Evolutionary conservation across 2,329 filamentous ascomycete genomes (phyloP).

Genomic region (Geosmithia putterillii): DNA sequence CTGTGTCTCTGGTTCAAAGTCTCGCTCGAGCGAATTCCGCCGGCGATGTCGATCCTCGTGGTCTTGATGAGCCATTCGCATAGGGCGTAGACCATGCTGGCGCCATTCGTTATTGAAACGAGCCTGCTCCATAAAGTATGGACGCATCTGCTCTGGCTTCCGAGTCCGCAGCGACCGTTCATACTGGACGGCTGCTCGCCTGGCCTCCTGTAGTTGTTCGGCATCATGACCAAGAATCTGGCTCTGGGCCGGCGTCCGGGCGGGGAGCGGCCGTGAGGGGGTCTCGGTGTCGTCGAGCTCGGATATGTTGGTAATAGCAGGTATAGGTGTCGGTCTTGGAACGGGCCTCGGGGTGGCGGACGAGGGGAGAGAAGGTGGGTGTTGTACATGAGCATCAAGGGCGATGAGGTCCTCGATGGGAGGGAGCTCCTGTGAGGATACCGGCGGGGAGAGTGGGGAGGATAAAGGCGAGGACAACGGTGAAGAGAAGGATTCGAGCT

Average conservation of each 20-base stretch:
- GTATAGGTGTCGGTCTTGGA: neutral
- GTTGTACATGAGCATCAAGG: neutral
- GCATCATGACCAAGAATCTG: conserved; percentile 6
- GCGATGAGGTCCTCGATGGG: conserved; percentile 8
- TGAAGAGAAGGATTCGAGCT: conserved; percentile 13
- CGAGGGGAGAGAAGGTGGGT: neutral
- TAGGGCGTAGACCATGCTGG: conserved; percentile 40
- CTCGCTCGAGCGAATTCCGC: conserved; percentile 33
- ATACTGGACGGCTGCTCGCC: conserved; percentile 15
- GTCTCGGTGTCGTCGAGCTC: neutral
- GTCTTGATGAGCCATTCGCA: conserved; percentile 25
- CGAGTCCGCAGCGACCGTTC: conserved; percentile 43
- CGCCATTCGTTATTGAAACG: conserved; percentile 40
- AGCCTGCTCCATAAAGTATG: conserved; percentile 43
- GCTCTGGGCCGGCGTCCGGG: conserved; percentile 5
- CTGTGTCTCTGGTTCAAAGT: conserved; percentile 41
- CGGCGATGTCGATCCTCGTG: conserved; percentile 23
- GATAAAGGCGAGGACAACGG: conserved; percentile 15
- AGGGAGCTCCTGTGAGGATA: conserved; percentile 7
- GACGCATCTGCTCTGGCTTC: conserved; percentile 49
- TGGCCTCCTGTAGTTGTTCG: conserved; percentile 11
- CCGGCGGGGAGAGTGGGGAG: conserved; percentile 6
- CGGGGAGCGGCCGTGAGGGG: neutral
- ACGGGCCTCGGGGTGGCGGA: neutral
- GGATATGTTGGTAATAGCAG: neutral